Percentiles rank a stretch among this genome's conserved stretches.
Evolutionary conservation across 345 rosid species (phyloP).

Genomic region (Lumnitzera racemosa): DNA sequence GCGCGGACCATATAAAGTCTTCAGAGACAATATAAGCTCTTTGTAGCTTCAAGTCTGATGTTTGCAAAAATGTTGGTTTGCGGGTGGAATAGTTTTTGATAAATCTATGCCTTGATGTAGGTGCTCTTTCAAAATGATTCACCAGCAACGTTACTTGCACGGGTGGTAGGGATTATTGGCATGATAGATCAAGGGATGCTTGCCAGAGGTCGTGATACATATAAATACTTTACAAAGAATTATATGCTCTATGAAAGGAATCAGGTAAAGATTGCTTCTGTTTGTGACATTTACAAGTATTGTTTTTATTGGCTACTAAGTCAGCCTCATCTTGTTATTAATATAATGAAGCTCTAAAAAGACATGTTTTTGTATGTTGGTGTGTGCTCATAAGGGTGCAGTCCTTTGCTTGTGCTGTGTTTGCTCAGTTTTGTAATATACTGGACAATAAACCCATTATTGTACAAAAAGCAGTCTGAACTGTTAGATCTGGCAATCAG

Average conservation of each 20-base stretch:
- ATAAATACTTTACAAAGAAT: constrained; percentile 87
- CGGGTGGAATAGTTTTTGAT: background rate
- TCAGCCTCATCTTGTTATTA: too few relatives aligned
- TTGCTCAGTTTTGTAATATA: too few relatives aligned
- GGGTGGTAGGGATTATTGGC: constrained; percentile 83
- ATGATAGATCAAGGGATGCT: constrained; percentile 78
- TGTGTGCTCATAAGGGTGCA: too few relatives aligned
- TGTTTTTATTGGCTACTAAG: too few relatives aligned
- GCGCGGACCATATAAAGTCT: too few relatives aligned
- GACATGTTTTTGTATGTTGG: too few relatives aligned
- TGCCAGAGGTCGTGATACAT: constrained; percentile 85
- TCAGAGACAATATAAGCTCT: too few relatives aligned
- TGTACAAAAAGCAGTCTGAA: too few relatives aligned
- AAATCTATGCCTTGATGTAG: constrained; percentile 28
- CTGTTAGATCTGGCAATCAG: too few relatives aligned
- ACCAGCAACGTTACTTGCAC: constrained; percentile 83
- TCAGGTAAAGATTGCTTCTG: constrained; percentile 38
- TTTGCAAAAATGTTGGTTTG: background rate
- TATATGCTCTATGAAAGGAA: constrained; percentile 92
- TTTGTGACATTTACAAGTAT: background rate
- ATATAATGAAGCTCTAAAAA: too few relatives aligned
- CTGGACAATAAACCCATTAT: too few relatives aligned
- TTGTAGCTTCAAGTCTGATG: background rate
- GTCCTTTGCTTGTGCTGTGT: too few relatives aligned
- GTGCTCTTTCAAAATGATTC: constrained; percentile 99